Percentiles rank a stretch among this genome's conserved stretches.
Conservation (phyloP, 2,329 filamentous ascomycete species). For the Nannizziopsis arthrosporioides region DNA sequence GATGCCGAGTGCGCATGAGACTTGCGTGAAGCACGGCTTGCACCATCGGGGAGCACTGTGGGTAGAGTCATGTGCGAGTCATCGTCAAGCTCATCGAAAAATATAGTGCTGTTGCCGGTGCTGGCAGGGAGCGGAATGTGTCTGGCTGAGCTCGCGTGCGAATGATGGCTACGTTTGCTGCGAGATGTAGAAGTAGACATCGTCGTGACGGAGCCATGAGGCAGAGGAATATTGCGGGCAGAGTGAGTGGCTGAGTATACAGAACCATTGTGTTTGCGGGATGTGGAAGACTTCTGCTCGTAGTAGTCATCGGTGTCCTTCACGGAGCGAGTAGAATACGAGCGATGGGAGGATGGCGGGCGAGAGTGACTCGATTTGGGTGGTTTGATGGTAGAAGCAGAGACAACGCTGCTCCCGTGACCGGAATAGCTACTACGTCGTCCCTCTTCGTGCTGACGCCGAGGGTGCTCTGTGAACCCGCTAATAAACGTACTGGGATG, state of each 20-base stretch:
- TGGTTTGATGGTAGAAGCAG: conserved; percentile 13
- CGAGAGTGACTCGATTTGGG: conserved; percentile 11
- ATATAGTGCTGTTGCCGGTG: conserved; percentile 21
- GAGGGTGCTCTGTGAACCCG: conserved; percentile 26
- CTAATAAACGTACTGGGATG: conserved; percentile 33
- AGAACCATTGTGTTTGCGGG: conserved; percentile 18
- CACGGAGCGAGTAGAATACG: conserved; percentile 12
- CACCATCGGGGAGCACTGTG: conserved; percentile 15
- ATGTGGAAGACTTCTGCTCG: conserved; percentile 12
- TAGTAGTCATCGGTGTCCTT: conserved; percentile 13
- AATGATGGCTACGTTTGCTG: conserved; percentile 16
- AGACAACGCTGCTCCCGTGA: conserved; percentile 16
- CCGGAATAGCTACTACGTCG: conserved; percentile 19
- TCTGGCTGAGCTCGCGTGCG: conserved; percentile 15
- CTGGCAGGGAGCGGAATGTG: conserved; percentile 26
- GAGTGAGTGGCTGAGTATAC: conserved; percentile 25
- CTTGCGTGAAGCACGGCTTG: conserved; percentile 22
- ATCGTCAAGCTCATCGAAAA: conserved; percentile 22
- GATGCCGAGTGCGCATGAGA: conserved; percentile 13
- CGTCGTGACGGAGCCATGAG: conserved; percentile 23
- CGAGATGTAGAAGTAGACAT: conserved; percentile 17
- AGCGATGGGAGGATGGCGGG: conserved; percentile 12
- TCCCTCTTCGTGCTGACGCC: conserved; percentile 19
- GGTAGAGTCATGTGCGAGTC: conserved; percentile 55
- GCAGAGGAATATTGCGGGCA: conserved; percentile 29